These are phyloP conservation scores for Sideroxylon spinosum DNA, from an alignment of 179 eudicot genomes.

Conservation along the genomic window DNA sequence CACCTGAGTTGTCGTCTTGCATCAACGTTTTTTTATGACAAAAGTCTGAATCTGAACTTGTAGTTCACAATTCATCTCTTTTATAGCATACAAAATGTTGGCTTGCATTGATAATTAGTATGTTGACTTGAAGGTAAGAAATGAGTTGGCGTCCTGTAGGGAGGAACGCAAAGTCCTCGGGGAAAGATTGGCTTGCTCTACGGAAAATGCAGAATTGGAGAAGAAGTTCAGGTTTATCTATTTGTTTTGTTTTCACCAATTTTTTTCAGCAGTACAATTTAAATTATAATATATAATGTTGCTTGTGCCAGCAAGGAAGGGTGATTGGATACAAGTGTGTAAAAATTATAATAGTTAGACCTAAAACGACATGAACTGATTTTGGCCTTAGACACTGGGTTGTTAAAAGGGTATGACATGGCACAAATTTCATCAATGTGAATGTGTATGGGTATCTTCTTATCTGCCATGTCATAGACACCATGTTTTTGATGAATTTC, in stretches of 20 bases:
- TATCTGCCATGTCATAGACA: no score
- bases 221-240: conserved; percentile 41
- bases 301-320: neutral
- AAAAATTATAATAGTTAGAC: no score
- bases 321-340: no score
- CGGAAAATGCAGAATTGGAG: conserved; percentile 44
- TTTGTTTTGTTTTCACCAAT: neutral
- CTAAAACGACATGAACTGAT: no score
- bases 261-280: neutral
- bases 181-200: conserved; percentile 42
- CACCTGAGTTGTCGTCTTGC: neutral
- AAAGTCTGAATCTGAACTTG: neutral
- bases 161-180: conserved; percentile 47
- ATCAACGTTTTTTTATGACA: neutral
- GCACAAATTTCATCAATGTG: no score
- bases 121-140: conserved; percentile 38
- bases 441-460: no score
- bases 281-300: neutral
- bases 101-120: conserved; percentile 13
- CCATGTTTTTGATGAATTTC: neutral
- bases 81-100: neutral
- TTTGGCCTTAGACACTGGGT: no score
- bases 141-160: conserved; percentile 43
- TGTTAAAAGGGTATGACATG: no score
- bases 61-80: neutral